These are phyloP conservation scores for Neostapfia colusana DNA, from an alignment of 176 grass and related monocot genomes.

Conservation along the genomic window DNA sequence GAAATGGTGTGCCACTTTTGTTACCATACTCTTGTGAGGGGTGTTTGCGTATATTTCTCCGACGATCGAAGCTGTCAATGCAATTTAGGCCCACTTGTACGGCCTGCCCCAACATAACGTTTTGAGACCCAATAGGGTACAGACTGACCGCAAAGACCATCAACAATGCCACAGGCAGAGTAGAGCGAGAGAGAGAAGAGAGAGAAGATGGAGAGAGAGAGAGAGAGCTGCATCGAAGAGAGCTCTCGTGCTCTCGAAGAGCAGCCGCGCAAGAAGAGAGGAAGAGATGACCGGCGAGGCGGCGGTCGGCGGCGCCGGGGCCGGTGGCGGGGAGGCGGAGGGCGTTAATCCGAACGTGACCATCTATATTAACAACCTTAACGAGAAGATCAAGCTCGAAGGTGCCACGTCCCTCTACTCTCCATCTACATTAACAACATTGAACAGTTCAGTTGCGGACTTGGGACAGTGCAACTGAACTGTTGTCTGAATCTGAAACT, in stretches of 20 bases:
- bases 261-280: constrained; percentile 28
- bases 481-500: background rate
- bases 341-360: constrained; percentile 64
- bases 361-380: constrained; percentile 99
- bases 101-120: background rate
- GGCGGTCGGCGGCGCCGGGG: background rate
- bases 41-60: background rate
- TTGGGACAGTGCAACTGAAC: background rate
- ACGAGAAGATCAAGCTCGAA: constrained; percentile 96
- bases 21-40: no score
- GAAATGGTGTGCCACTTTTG: no score
- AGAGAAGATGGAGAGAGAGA: no score
- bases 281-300: constrained; percentile 66
- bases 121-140: background rate
- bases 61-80: background rate
- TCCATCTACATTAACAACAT: no score
- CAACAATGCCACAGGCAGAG: constrained; percentile 2
- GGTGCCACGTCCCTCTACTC: constrained; percentile 36
- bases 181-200: no score
- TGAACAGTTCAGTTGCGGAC: no score
- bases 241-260: constrained; percentile 32
- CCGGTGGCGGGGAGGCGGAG: constrained; percentile 46
- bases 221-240: background rate
- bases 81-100: background rate
- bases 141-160: background rate